Base-by-base conservation (phyloP, 2,329 filamentous ascomycete species). In the Colletotrichum graminicola region DNA sequence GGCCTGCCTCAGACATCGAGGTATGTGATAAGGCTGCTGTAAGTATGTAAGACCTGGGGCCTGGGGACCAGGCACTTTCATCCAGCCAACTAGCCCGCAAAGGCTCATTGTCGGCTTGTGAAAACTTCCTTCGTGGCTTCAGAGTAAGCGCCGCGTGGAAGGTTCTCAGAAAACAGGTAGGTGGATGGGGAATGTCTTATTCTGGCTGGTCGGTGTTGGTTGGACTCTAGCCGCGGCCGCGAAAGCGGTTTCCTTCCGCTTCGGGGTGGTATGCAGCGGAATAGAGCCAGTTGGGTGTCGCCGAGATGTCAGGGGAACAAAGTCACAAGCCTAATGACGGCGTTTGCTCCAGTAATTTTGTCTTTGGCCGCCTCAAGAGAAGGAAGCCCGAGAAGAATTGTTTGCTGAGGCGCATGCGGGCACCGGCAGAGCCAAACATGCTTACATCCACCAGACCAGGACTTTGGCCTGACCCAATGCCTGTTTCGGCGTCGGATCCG, bases 1-100 rank as follows among this genome's bases (percentile, higher is more conserved):
- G 62, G 61, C 57, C n/a, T 61, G n/a, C n/a, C n/a, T n/a, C 47
- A 56, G 62, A 21, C 52, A 26, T 39, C 34, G 26, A 36, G 55
- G 62, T 29, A 55, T 49, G 55, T 26, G 23, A 61, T 66, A 66
- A 49, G 67, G 62, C 67, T 66, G 55, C n/a, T n/a, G n/a, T n/a
- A n/a, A n/a, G n/a, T 63, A 26, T 55, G 67, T 69, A 23, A 45
- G 54, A 55, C 62, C 52, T 43, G 29, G 49, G 51, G 36, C 34
- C 60, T 52, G 29, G 16, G 16, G n/a, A 14, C n/a, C 47, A 36
- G 60, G 59, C 51, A 51, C 29, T 49, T 63, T 63, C n/a, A 47
- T 45, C 39, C 32, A 41, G 47, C 59, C 39, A 56, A 56, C 60
- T 56, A 45, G 41, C 14, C 55, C 47, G 49, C 60, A 49, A 34